Conservation (phyloP, 805 yeast species). For the Ogataea nitratoaversa region DNA sequence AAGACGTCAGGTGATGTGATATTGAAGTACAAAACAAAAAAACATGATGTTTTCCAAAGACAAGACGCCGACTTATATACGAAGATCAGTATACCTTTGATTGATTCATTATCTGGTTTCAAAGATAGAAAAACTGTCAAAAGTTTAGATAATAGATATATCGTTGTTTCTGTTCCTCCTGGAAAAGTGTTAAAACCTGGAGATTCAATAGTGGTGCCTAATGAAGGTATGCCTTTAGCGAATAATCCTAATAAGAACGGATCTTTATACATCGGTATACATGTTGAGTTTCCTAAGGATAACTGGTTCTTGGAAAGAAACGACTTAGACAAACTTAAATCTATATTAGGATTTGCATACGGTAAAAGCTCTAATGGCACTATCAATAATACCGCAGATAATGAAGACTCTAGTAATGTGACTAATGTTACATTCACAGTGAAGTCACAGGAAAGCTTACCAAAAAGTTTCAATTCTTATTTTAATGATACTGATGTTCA, state of each 20-base stretch:
- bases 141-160: constrained; percentile 76
- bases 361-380: constrained; percentile 24
- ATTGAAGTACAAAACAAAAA: constrained; percentile 50
- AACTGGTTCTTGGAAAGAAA: constrained; percentile 77
- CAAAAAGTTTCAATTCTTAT: constrained; percentile 27
- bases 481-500: constrained; percentile 21
- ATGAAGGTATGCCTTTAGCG: constrained; percentile 80
- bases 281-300: constrained; percentile 78
- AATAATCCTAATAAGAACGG: constrained; percentile 42
- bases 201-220: constrained; percentile 55
- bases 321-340: constrained; percentile 52
- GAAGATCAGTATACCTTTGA: constrained; percentile 55
- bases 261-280: constrained; percentile 64
- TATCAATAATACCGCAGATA: constrained; percentile 18
- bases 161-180: constrained; percentile 58
- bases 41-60: constrained; percentile 40
- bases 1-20: constrained; percentile 74
- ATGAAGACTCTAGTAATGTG: constrained; percentile 19
- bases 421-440: constrained; percentile 22
- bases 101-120: constrained; percentile 85
- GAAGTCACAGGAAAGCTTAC: constrained; percentile 20
- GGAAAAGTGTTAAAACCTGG: constrained; percentile 84
- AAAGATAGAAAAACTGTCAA: constrained; percentile 53
- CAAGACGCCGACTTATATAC: constrained; percentile 63
- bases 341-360: constrained; percentile 42